Conservation (phyloP, 257 asterid genomes). For the Paulownia fortunei region DNA sequence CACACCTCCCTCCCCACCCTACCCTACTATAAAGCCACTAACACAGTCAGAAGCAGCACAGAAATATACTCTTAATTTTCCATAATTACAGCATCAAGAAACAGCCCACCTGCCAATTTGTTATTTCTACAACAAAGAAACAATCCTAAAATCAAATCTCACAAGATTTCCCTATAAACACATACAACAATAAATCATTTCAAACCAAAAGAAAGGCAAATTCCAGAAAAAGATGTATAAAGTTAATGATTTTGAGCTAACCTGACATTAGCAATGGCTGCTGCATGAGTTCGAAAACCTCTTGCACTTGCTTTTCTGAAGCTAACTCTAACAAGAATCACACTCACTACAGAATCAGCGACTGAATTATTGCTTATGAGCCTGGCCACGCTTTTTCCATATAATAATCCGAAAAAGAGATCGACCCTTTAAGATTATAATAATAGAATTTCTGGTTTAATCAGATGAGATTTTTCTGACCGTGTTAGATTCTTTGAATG, state of each 20-base stretch:
- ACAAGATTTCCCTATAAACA: neutral
- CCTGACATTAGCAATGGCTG: conserved; percentile 57
- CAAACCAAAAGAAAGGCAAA: neutral
- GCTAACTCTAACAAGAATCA: neutral
- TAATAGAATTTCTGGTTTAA: too few relatives aligned
- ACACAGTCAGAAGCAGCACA: neutral
- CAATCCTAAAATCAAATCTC: neutral
- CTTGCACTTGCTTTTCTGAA: neutral
- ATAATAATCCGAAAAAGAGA: too few relatives aligned
- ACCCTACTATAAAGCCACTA: neutral
- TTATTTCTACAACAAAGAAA: neutral
- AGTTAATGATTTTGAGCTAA: conserved; percentile 24
- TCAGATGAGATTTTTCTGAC: too few relatives aligned
- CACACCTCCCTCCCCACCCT: neutral
- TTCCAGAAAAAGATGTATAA: neutral
- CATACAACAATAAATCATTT: neutral
- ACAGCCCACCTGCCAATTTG: neutral
- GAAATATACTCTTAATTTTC: neutral
- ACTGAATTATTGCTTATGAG: neutral
- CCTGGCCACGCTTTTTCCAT: neutral
- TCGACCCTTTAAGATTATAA: too few relatives aligned
- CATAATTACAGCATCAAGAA: conserved; percentile 19
- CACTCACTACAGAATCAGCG: neutral
- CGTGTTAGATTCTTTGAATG: too few relatives aligned
- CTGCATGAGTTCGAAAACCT: conserved; percentile 42